Base-by-base conservation (phyloP, 306 rosid species). In the Castanospermum australe region DNA sequence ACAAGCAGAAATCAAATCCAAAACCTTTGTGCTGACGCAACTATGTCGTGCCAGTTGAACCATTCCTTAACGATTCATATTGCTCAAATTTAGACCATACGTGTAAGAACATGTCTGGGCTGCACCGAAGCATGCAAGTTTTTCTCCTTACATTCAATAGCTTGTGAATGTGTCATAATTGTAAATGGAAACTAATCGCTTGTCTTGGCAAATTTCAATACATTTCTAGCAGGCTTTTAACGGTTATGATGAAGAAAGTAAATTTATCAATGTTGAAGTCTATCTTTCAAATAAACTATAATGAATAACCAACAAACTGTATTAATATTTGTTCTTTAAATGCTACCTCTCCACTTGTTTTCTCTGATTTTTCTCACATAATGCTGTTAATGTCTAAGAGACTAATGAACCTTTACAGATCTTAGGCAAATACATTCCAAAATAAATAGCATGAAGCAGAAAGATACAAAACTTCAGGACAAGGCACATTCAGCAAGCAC, bases 401-500 rank as follows among this genome's bases (percentile, higher is more conserved):
- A 86, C 86, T 68, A 55, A 70, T 64, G 24, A 85, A 85, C 38
- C 86, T 82, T 82, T 82, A 86, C 89, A 86, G 28, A 82, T 75
- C 77, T 64, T 45, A 60, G 47, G 57, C 80, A 74, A 79, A 80
- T 75, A 67, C 72, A 65, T 48, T 71, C 22, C 59, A 65, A 82
- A 79, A 82, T 52, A 86, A 71, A 75, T 21, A 57, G 39, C 69
- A 76, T n/a, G 69, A 75, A 57, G 54, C 66, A 71, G 73, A 71
- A 71, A 35, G 80, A 64, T 57, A 71, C 83, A 79, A 86, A 79
- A 86, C 74, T 82, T 70, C 25, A 62, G 39, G 81, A 75, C 57
- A 28, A 45, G 13, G 75, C 79, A 59, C 71, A 10, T 33, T 84
- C 81, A 93, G 79, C 97, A 93, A 51, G 94, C 71, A 63, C 98